These are phyloP conservation scores for Nissolia schottii DNA, from an alignment of 306 rosid species.

Conservation along the genomic window DNA sequence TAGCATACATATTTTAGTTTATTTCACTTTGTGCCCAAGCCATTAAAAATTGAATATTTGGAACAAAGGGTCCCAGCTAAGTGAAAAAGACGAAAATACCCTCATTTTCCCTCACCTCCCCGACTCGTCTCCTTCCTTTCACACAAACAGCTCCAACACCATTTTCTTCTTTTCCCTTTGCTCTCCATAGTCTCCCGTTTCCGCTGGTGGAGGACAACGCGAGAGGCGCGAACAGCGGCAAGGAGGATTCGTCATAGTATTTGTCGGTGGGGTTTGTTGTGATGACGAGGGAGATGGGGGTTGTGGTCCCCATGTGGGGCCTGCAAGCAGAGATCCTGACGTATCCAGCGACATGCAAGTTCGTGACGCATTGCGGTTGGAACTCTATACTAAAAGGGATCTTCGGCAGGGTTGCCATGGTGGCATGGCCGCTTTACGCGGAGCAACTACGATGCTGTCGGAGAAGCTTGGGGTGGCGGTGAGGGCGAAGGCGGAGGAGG, in stretches of 20 bases:
- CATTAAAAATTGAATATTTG: too few relatives aligned
- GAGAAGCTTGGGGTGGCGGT: slow-evolving; percentile 47
- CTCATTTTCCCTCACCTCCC: too few relatives aligned
- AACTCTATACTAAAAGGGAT: slow-evolving; percentile 53
- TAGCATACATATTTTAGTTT: too few relatives aligned
- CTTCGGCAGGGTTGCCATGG: slow-evolving; percentile 41
- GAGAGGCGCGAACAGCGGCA: not conserved
- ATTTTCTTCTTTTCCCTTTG: too few relatives aligned
- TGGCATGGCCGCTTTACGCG: slow-evolving; percentile 67
- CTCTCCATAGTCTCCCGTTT: too few relatives aligned
- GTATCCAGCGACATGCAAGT: slow-evolving; percentile 45
- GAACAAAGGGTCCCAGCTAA: too few relatives aligned
- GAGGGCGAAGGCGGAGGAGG: slow-evolving; percentile 9
- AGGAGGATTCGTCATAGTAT: not conserved
- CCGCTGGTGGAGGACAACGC: slow-evolving; percentile 19
- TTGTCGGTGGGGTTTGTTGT: slow-evolving; percentile 47
- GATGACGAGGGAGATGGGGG: slow-evolving; percentile 29
- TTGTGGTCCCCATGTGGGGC: slow-evolving; percentile 46
- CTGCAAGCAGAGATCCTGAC: slow-evolving; percentile 45
- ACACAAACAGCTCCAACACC: too few relatives aligned
- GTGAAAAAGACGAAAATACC: too few relatives aligned
- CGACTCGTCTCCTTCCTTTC: too few relatives aligned
- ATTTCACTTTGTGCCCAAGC: too few relatives aligned
- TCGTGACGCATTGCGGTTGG: slow-evolving; percentile 48
- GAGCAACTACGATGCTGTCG: slow-evolving; percentile 46